A percentile compares a stretch with the other conserved stretches of the same genome.
phyloP scores from a whole-genome alignment of 805 yeast species.

The Kuraishia cidri region DNA sequence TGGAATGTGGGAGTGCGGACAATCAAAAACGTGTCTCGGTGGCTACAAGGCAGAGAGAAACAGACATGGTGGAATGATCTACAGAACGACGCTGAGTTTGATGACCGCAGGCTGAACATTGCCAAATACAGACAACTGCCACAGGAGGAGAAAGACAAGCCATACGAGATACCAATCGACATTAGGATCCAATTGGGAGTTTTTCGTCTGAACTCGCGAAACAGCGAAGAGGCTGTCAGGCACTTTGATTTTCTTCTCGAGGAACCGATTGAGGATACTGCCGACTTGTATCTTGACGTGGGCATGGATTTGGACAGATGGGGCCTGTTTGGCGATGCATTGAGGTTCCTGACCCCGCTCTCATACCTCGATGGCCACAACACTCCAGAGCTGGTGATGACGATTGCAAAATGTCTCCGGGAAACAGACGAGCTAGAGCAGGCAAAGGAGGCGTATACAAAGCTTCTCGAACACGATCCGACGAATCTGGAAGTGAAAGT shows the following conservation, averaged over 20 bases:
- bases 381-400: constrained; percentile 40
- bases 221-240: constrained; percentile 58
- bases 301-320: constrained; percentile 65
- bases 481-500: constrained; percentile 65
- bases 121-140: constrained; percentile 31
- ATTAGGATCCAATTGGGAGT: constrained; percentile 76
- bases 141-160: constrained; percentile 27
- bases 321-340: constrained; percentile 69
- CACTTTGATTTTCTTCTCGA: constrained; percentile 58
- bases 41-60: constrained; percentile 65
- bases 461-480: constrained; percentile 47
- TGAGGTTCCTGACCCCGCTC: constrained; percentile 53
- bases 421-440: constrained; percentile 61
- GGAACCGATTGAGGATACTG: constrained; percentile 43
- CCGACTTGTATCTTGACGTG: constrained; percentile 70
- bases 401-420: constrained; percentile 70
- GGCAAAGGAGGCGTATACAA: constrained; percentile 52
- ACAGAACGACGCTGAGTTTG: constrained; percentile 76
- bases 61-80: constrained; percentile 62
- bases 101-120: constrained; percentile 50
- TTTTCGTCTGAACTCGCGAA: constrained; percentile 56
- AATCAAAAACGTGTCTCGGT: constrained; percentile 66
- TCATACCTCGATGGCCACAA: constrained; percentile 43
- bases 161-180: constrained; percentile 67
- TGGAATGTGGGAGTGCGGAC: constrained; percentile 56